Conservation (phyloP, 768 basidiomycete genomes). For the Podaxis carcinomalis region DNA sequence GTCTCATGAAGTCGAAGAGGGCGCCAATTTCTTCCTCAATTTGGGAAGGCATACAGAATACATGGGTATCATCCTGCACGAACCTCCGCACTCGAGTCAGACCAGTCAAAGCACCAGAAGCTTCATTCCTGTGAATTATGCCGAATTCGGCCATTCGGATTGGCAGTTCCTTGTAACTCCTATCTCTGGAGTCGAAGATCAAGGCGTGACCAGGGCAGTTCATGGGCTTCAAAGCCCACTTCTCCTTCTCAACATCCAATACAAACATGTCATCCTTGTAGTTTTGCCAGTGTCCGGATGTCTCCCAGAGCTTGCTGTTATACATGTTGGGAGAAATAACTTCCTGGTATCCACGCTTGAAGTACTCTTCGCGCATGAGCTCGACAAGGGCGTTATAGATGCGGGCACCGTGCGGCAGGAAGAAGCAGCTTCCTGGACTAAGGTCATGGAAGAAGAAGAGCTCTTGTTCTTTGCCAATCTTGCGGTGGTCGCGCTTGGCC, state of each 20-base stretch:
- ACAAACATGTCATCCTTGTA: slow-evolving; percentile 98
- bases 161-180: slow-evolving; percentile 92
- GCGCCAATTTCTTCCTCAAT: slow-evolving; percentile 82
- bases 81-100: slow-evolving; percentile 92
- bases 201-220: slow-evolving; percentile 98
- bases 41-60: slow-evolving; percentile 95
- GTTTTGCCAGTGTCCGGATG: slow-evolving; percentile 97
- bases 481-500: slow-evolving; percentile 95
- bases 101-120: slow-evolving; percentile 89
- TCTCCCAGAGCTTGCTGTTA: slow-evolving; percentile 95
- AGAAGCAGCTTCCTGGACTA: slow-evolving; percentile 94
- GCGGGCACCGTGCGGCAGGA: slow-evolving; percentile 93
- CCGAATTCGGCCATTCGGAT: slow-evolving; percentile 99
- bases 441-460: slow-evolving; percentile 98
- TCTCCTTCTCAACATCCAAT: slow-evolving; percentile 93
- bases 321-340: slow-evolving; percentile 99
- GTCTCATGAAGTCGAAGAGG: slow-evolving; percentile 93
- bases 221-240: slow-evolving; percentile 97
- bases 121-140: slow-evolving; percentile 95
- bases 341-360: slow-evolving; percentile 94
- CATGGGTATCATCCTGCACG: slow-evolving; percentile 97
- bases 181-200: slow-evolving; percentile 91
- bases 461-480: slow-evolving; percentile 97
- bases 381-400: slow-evolving; percentile 94
- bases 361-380: slow-evolving; percentile 93